Evolutionary conservation across 495 filamentous ascomycete species (phyloP).

Genomic region (Podospora tetraspora): DNA sequence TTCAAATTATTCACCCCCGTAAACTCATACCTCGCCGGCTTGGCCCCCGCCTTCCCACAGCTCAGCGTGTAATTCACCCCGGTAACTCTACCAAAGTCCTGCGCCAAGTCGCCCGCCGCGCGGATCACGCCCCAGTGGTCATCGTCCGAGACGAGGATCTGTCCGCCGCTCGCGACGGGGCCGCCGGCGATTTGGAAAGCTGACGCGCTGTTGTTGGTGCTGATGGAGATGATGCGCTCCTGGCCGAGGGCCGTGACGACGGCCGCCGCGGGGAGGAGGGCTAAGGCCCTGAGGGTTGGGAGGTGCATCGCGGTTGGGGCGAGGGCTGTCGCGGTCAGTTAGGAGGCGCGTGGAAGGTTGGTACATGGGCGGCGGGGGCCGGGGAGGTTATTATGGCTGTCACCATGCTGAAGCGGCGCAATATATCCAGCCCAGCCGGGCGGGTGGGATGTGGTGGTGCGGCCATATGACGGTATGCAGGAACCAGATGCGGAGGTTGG

Average conservation of each 20-base stretch:
- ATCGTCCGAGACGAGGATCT: slow-evolving; percentile 48
- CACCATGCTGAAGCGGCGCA: neutral
- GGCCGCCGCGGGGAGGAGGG: slow-evolving; percentile 15
- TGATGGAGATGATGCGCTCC: slow-evolving; percentile 50
- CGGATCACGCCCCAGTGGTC: slow-evolving; percentile 67
- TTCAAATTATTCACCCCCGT: slow-evolving; percentile 40
- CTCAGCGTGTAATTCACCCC: slow-evolving; percentile 54
- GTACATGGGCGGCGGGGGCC: neutral
- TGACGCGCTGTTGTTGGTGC: slow-evolving; percentile 18
- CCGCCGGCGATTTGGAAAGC: slow-evolving; percentile 45
- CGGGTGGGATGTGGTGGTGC: neutral
- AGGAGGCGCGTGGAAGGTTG: neutral
- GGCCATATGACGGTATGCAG: slow-evolving; percentile 22
- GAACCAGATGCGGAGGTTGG: slow-evolving; percentile 8
- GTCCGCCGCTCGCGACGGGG: slow-evolving; percentile 33
- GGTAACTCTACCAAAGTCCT: slow-evolving; percentile 68
- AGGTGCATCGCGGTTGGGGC: neutral
- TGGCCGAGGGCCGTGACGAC: slow-evolving; percentile 49
- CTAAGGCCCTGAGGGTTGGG: neutral
- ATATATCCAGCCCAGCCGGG: neutral
- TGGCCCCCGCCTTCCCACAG: slow-evolving; percentile 39
- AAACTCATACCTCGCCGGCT: slow-evolving; percentile 38
- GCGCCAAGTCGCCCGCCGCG: slow-evolving; percentile 58
- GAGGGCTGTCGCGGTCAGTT: neutral
- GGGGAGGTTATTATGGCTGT: neutral